Conservation (phyloP, 768 basidiomycete species). For the Coprinellus aureogranulatus region DNA sequence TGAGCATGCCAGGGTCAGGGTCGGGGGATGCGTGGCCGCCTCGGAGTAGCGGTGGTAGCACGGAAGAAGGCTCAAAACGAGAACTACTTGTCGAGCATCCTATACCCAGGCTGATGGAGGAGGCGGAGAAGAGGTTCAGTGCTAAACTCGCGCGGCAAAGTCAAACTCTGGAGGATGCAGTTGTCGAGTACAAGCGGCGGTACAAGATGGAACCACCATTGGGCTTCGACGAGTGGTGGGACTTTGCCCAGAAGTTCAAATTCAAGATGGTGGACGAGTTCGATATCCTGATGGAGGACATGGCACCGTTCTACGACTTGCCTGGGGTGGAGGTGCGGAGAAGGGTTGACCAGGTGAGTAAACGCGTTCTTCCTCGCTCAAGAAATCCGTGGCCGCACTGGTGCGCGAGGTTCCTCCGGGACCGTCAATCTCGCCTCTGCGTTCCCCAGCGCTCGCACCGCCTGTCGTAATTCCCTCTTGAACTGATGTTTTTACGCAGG, state of each 20-base stretch:
- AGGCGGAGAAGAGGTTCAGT: slow-evolving; percentile 75
- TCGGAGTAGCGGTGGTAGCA: neutral
- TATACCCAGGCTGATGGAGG: slow-evolving; percentile 78
- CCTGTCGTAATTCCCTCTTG: too few relatives aligned
- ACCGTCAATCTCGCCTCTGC: too few relatives aligned
- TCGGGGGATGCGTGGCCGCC: too few relatives aligned
- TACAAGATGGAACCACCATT: slow-evolving; percentile 80
- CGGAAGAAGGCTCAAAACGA: neutral
- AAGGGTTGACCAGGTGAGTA: slow-evolving; percentile 53
- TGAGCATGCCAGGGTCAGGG: too few relatives aligned
- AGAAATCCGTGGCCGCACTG: too few relatives aligned
- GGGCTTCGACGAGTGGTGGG: slow-evolving; percentile 91
- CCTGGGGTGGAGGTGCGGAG: slow-evolving; percentile 69
- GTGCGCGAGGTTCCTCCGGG: too few relatives aligned
- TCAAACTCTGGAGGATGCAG: slow-evolving; percentile 73
- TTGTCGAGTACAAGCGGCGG: slow-evolving; percentile 74
- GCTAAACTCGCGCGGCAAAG: slow-evolving; percentile 72
- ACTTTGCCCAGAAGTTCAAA: slow-evolving; percentile 67
- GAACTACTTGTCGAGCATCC: slow-evolving; percentile 52
- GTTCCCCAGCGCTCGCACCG: too few relatives aligned
- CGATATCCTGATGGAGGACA: slow-evolving; percentile 71
- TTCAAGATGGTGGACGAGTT: slow-evolving; percentile 90
- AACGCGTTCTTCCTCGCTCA: too few relatives aligned
- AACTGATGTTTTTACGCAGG: slow-evolving; percentile 36
- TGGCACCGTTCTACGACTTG: slow-evolving; percentile 82